Percentiles rank a stretch among this genome's conserved stretches.
phyloP scores from a whole-genome alignment of 2,329 filamentous ascomycete species.

The Penicillium sp. region DNA sequence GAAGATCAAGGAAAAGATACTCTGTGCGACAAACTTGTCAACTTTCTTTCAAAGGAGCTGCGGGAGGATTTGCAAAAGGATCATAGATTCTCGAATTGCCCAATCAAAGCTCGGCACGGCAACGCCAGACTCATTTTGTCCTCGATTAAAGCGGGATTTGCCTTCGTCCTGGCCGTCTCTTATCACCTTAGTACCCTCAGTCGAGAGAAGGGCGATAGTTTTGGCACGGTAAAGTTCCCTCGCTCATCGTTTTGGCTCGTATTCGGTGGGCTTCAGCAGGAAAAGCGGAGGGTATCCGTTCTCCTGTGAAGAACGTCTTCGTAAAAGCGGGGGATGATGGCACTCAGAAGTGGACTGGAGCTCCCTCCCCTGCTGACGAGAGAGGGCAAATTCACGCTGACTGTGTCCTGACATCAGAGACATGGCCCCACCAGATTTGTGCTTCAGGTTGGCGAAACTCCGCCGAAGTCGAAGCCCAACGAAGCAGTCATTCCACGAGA shows the following conservation, averaged over 20 bases:
- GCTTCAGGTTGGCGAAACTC: neutral
- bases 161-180: neutral
- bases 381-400: neutral
- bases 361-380: neutral
- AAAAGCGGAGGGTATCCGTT: neutral
- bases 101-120: neutral
- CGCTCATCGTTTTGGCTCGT: neutral
- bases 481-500: neutral
- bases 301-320: neutral
- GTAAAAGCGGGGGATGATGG: neutral
- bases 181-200: neutral
- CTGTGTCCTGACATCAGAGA: neutral
- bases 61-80: neutral
- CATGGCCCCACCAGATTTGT: neutral
- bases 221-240: neutral
- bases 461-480: neutral
- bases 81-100: neutral
- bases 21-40: neutral
- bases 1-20: neutral
- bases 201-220: neutral
- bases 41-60: neutral
- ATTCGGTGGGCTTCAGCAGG: neutral
- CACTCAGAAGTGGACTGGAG: neutral
- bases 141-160: neutral
- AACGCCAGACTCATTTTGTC: neutral